Conservation (phyloP, 768 basidiomycete genomes). For the Mycena filopes region DNA sequence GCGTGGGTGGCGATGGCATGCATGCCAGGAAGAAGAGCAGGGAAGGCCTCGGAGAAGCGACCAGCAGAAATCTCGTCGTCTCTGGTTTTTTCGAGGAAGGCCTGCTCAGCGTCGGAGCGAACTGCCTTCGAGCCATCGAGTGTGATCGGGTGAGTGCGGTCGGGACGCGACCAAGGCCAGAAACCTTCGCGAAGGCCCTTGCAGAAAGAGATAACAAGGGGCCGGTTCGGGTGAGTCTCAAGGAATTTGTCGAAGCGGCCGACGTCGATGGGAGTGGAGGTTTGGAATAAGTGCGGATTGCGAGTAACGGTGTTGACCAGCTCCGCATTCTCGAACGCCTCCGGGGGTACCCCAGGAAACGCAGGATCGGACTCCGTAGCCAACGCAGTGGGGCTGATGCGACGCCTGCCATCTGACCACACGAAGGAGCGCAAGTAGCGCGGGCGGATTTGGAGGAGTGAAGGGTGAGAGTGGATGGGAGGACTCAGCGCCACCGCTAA, state of each 20-base stretch:
- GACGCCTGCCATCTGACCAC: neutral
- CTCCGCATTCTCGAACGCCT: neutral
- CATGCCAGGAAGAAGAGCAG: slow-evolving; percentile 46
- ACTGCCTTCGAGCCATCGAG: slow-evolving; percentile 27
- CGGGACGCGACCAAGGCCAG: slow-evolving; percentile 47
- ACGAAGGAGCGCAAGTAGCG: neutral
- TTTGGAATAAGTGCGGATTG: neutral
- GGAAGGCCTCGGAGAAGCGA: slow-evolving; percentile 37
- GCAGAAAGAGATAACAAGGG: slow-evolving; percentile 45
- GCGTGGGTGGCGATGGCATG: slow-evolving; percentile 44
- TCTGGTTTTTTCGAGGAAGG: slow-evolving; percentile 34
- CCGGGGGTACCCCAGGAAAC: slow-evolving; percentile 22
- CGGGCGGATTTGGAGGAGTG: neutral
- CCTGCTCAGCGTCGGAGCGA: slow-evolving; percentile 3
- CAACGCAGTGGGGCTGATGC: neutral
- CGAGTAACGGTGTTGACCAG: neutral
- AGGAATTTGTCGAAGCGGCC: slow-evolving; percentile 41
- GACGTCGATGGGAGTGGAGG: slow-evolving; percentile 47
- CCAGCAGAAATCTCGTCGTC: slow-evolving; percentile 32
- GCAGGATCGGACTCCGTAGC: slow-evolving; percentile 3
- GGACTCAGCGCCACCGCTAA: no score
- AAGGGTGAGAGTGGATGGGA: no score
- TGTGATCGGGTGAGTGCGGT: slow-evolving; percentile 22
- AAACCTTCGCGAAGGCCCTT: slow-evolving; percentile 46
- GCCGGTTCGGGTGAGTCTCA: slow-evolving; percentile 44